Evolutionary conservation across 164 flowering plant genomes (phyloP).

Genomic region (Nymphaea colorata): DNA sequence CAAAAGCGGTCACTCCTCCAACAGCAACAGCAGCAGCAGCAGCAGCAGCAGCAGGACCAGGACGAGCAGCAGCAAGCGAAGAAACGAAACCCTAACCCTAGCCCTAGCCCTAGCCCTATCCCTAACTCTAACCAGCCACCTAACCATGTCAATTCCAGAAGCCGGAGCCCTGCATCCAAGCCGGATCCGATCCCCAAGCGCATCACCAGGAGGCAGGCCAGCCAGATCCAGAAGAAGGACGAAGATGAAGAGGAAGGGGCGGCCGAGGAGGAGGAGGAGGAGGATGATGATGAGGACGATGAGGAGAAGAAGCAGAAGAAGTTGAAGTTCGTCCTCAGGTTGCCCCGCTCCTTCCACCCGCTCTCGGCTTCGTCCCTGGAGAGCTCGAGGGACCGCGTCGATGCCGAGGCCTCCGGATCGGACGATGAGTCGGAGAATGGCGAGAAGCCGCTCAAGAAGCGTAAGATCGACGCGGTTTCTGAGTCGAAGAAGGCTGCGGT

Average conservation of each 20-base stretch:
- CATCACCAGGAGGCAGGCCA: neutral
- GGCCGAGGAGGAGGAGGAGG: constrained; percentile 8
- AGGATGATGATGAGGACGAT: constrained; percentile 20
- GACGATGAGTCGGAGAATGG: constrained; percentile 21
- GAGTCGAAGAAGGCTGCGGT: constrained; percentile 24
- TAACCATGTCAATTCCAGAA: constrained; percentile 8
- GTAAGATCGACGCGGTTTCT: constrained; percentile 36
- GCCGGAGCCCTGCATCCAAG: constrained; percentile 27
- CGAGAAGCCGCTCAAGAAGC: constrained; percentile 23
- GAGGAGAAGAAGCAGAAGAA: constrained; percentile 35
- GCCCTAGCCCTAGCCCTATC: constrained; percentile 6
- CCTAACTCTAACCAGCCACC: constrained; percentile 22
- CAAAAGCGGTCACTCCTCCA: constrained; percentile 40
- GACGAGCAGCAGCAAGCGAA: constrained; percentile 13
- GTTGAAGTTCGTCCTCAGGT: constrained; percentile 33
- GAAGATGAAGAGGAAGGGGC: neutral
- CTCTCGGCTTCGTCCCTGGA: constrained; percentile 11
- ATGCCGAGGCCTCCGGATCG: constrained; percentile 10
- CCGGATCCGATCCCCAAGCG: constrained; percentile 9
- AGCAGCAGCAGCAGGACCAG: constrained; percentile 7
- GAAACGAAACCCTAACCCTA: constrained; percentile 11
- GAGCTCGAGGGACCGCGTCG: constrained; percentile 7
- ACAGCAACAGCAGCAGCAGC: constrained; percentile 16
- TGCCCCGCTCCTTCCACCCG: constrained; percentile 12
- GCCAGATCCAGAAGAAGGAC: constrained; percentile 1